Base-by-base conservation (phyloP, 495 filamentous ascomycete genomes). In the Lasiosphaeria miniovina region DNA sequence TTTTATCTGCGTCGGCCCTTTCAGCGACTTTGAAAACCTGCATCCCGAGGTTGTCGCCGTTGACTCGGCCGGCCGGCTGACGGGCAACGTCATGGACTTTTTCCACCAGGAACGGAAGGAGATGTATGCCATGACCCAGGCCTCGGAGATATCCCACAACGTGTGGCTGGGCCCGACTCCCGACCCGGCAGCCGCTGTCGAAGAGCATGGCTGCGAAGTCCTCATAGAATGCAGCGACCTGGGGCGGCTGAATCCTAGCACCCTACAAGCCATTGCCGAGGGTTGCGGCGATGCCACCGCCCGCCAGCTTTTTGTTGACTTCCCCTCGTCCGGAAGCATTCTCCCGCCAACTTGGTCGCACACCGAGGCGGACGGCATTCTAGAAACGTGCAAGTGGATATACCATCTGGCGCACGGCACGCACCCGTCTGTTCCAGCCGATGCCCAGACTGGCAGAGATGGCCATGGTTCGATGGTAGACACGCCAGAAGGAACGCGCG, bases 131-230 rank as follows among this genome's bases (percentile, higher is more conserved):
- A 96, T 98, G 93, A 92, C 93, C 3, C 84, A 83, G 60, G 88
- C 92, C 10, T 90, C 91, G 3, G 90, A 96, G 71, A 93, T 97
- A 49, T 84, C 89, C 31, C 75, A 80, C 59, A 96, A 96, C 73
- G 90, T 97, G 24, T 98, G 88, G 86, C 78, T 96, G 50, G 94
- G 94, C 0, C 89, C 91, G 4, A 95, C 90, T 1, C 91, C 91
- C 0, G 93, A 97, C 63, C 80, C 82, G 10, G 65, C 65, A 4
- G 62, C 66, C 24, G 24, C 24, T 17, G 75, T 76, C 14, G 77
- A 80, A 49, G 71, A 77, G 48, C 62, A 61, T 8, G 58, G 52
- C 14, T 88, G 85, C 64, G 90, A 96, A 66, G 74, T 96, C 31
- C 70, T 91, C 38, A 90, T 98, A 62, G 92, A 98, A 70, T 87